Evolutionary conservation across 1,284 basidiomycete species (phyloP), one percentile per base, ranked within the genome.

Genomic region (Porogramme epimiltina): DNA sequence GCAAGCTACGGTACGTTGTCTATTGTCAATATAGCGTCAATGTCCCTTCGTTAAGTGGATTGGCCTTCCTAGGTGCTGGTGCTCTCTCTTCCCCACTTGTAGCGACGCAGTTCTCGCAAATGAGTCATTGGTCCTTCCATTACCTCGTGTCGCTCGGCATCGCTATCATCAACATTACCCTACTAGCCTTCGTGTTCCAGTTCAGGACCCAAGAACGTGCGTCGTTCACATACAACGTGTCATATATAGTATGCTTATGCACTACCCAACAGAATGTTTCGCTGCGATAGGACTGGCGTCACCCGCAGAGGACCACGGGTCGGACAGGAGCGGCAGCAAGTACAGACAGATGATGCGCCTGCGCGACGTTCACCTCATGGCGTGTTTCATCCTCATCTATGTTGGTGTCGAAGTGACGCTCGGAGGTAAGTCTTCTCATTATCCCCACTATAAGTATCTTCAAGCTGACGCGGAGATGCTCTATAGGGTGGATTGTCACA

Each of bases 71-170:
- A 82, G 81, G 84, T 3, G 66, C 73, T 4, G 87, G 87, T 1
- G 85, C 85, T 4, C 65, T 87, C 8, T 66, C 71, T 4, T 70
- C 85, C 1, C 87, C 87, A 2, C 72, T 89, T 6, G 73, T 81
- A 0, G 73, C 86, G 0, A 89, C 87, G 0, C 81, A 85, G 42
- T 88, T 88, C 53, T 70, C 82, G 2, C 72, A 75, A 46, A 60
- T 73, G 39, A 62, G 53, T 0, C 69, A 66, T 45, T 84, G 83
- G 78, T 87, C 85, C 9, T 82, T 81, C 61, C 84, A 88, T 64
- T 91, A 82, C 63, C 70, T 88, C 10, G 71, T 73, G 15, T 86
- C 84, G 0, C 67, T 89, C 2, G 80, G 78, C 2, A 54, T 90
- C 15, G 78, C 83, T 0, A 38, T 77, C 18, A 42, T 71, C n/a